These are phyloP conservation scores for Erigeron philadelphicus DNA, from an alignment of 140 eudicot species.

Conservation along the genomic window DNA sequence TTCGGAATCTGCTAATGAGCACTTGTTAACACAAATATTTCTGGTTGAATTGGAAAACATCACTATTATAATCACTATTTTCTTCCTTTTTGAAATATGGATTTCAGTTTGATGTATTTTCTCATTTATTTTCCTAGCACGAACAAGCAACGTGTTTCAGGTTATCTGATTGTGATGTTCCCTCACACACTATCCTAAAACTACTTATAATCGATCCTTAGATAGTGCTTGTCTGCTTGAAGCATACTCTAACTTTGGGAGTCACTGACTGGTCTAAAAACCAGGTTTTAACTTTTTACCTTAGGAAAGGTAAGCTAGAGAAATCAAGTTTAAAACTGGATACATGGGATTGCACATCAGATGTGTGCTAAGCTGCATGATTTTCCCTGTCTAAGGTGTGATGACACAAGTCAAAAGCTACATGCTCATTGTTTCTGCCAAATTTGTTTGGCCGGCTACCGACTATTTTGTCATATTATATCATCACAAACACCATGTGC, in stretches of 20 bases:
- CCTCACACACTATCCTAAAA: not conserved
- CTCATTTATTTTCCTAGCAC: not conserved
- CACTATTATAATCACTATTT: not conserved
- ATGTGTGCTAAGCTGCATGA: not conserved
- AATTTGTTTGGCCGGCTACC: not conserved
- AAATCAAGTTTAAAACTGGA: not conserved
- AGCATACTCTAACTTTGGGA: not conserved
- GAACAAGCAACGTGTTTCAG: not conserved
- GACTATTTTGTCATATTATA: not conserved
- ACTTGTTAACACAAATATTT: not conserved
- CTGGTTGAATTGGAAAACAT: not conserved
- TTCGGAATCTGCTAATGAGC: not conserved
- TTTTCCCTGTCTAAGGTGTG: not conserved
- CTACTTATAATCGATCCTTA: not conserved
- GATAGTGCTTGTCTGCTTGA: not conserved
- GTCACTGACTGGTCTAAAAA: not conserved
- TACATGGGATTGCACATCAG: not conserved
- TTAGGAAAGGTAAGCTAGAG: not conserved
- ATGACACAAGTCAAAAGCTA: not conserved
- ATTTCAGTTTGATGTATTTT: not conserved
- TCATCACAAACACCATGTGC: not conserved
- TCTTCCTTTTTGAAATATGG: not conserved
- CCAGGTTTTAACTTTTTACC: not conserved
- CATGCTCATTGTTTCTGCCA: not conserved
- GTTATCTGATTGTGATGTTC: constrained; percentile 11